Conservation (phyloP, 1,284 basidiomycete species). For the Lignosus rhinocerotis region DNA sequence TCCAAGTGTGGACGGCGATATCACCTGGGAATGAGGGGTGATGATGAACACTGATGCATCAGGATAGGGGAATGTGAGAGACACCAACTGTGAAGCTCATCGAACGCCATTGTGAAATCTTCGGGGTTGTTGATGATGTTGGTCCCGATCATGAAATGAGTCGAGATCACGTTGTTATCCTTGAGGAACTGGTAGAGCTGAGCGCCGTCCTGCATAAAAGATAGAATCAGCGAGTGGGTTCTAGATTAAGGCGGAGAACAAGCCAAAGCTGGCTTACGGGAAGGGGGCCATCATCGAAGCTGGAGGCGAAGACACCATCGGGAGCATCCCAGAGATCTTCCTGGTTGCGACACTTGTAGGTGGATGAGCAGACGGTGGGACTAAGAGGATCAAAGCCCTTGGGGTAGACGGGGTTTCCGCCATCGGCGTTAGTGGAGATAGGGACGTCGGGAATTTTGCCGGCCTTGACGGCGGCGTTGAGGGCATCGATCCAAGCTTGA, state of each 20-base stretch:
- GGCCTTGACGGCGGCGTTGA: constrained; percentile 61
- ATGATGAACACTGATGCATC: not conserved
- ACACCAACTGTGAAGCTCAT: constrained; percentile 37
- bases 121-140: constrained; percentile 63
- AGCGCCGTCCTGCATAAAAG: constrained; percentile 31
- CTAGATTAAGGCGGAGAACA: not conserved
- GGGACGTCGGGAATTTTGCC: constrained; percentile 77
- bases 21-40: constrained; percentile 42
- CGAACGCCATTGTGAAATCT: constrained; percentile 54
- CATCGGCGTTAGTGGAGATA: constrained; percentile 43
- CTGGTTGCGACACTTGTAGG: constrained; percentile 59
- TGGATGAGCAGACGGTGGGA: constrained; percentile 62
- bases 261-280: constrained; percentile 43
- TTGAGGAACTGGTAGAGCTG: constrained; percentile 58
- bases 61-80: not conserved
- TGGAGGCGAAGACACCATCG: constrained; percentile 52
- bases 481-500: constrained; percentile 64
- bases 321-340: constrained; percentile 76
- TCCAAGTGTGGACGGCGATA: constrained; percentile 80
- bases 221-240: not conserved
- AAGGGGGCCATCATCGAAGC: constrained; percentile 83
- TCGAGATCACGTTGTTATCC: constrained; percentile 60
- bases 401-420: constrained; percentile 58
- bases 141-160: constrained; percentile 83
- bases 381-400: constrained; percentile 51